A percentile compares a stretch with the other conserved stretches of the same genome.
Evolutionary conservation across 2,329 filamentous ascomycete genomes (phyloP).

Genomic region (Colletotrichum viniferum): DNA sequence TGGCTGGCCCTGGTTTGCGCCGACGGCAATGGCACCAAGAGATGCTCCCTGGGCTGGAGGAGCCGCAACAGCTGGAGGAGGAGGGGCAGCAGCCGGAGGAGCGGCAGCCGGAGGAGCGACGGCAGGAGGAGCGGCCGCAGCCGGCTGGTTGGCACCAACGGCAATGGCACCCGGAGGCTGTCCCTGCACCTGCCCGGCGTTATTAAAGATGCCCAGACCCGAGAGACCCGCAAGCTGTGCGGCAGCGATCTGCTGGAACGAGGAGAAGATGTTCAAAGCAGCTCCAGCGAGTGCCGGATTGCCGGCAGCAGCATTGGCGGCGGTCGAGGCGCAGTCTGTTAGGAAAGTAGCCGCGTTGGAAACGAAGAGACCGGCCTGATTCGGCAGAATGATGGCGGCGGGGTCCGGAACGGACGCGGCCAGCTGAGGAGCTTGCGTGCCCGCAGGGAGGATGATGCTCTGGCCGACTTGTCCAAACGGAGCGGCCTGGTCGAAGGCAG

Average conservation of each 20-base stretch:
- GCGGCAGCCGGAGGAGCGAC: background rate
- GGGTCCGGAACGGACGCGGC: slow-evolving; percentile 40
- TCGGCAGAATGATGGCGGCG: slow-evolving; percentile 40
- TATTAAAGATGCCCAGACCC: slow-evolving; percentile 14
- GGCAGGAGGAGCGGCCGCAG: background rate
- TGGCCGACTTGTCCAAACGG: slow-evolving; percentile 38
- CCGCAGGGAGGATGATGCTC: slow-evolving; percentile 38
- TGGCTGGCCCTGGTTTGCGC: slow-evolving; percentile 1
- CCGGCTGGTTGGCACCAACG: slow-evolving; percentile 2
- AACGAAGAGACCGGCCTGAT: slow-evolving; percentile 36
- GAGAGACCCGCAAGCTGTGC: slow-evolving; percentile 29
- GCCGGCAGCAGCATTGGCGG: slow-evolving; percentile 18
- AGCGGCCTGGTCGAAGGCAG: slow-evolving; percentile 31
- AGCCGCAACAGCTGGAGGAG: background rate
- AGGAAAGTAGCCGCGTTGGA: slow-evolving; percentile 35
- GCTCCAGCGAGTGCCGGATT: slow-evolving; percentile 2
- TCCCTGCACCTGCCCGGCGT: background rate
- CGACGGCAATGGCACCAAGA: slow-evolving; percentile 1
- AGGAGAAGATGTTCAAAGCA: slow-evolving; percentile 25
- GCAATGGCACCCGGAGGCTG: slow-evolving; percentile 1
- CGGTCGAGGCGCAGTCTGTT: slow-evolving; percentile 35
- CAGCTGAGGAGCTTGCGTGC: slow-evolving; percentile 31
- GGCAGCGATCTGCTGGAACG: slow-evolving; percentile 32
- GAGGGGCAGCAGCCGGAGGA: background rate
- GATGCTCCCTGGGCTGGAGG: slow-evolving; percentile 3